A percentile compares a stretch with the other conserved stretches of the same genome.
Conservation (phyloP, 768 basidiomycete species). For the Suillus paluster region DNA sequence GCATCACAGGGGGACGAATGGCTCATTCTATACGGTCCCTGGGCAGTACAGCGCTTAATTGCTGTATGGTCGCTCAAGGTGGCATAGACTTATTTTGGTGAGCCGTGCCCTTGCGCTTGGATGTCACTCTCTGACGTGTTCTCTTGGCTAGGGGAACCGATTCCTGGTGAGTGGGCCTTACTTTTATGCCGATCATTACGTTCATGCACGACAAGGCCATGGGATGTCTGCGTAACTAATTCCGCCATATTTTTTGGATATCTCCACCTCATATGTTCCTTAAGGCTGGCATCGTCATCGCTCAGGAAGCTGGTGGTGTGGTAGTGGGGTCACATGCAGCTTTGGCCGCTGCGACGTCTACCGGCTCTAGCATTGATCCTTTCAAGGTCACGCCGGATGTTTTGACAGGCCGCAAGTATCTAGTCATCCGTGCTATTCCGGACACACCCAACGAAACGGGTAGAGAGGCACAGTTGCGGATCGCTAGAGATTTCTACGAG, state of each 20-base stretch:
- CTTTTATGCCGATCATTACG: neutral
- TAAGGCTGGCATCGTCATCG: constrained; percentile 87
- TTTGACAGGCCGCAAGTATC: constrained; percentile 78
- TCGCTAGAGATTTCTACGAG: constrained; percentile 87
- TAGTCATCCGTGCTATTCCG: constrained; percentile 74
- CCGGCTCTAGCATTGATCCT: constrained; percentile 42
- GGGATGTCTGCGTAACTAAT: constrained; percentile 78
- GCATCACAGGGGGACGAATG: constrained; percentile 77
- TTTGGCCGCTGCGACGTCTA: constrained; percentile 40
- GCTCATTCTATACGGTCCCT: constrained; percentile 81
- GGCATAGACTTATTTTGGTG: constrained; percentile 88
- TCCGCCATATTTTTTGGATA: neutral
- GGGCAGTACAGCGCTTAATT: constrained; percentile 86
- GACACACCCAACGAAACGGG: constrained; percentile 68
- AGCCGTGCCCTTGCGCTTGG: constrained; percentile 19
- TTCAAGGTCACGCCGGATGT: constrained; percentile 72
- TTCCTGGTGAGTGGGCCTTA: constrained; percentile 50
- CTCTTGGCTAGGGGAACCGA: constrained; percentile 72
- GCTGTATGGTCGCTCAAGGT: constrained; percentile 85
- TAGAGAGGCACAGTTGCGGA: constrained; percentile 71
- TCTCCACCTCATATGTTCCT: neutral
- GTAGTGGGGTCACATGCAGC: constrained; percentile 70
- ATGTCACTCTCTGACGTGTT: constrained; percentile 4
- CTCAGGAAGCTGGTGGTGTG: constrained; percentile 84
- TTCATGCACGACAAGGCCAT: constrained; percentile 49